phyloP scores from a whole-genome alignment of 345 rosid species.

The Cardamine resedifolia region DNA sequence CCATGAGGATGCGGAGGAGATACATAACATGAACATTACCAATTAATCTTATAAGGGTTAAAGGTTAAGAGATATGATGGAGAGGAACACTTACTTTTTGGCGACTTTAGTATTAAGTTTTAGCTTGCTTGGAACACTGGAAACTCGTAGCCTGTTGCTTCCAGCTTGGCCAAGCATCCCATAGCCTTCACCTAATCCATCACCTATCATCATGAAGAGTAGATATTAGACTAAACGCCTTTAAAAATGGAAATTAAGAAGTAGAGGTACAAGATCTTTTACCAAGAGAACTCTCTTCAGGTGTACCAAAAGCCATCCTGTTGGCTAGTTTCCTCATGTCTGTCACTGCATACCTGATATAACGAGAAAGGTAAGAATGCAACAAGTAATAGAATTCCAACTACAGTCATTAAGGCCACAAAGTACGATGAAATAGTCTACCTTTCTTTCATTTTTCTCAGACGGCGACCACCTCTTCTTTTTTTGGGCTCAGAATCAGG shows the following conservation, averaged over 20 bases:
- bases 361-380: constrained; percentile 2
- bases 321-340: constrained; percentile 97
- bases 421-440: constrained; percentile 15
- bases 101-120: constrained; percentile 91
- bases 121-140: constrained; percentile 86
- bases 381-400: neutral
- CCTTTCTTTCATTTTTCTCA: constrained; percentile 95
- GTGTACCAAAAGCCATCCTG: constrained; percentile 92
- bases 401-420: neutral
- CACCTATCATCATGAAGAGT: constrained; percentile 56
- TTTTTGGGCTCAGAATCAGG: constrained; percentile 99
- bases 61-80: neutral
- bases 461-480: constrained; percentile 93
- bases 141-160: constrained; percentile 88
- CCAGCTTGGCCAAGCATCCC: constrained; percentile 99
- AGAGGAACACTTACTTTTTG: constrained; percentile 55
- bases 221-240: constrained; percentile 3
- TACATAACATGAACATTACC: neutral
- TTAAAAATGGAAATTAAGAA: neutral
- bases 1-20: constrained; percentile 8
- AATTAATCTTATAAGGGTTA: neutral
- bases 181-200: constrained; percentile 95
- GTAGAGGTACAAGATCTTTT: constrained; percentile 1
- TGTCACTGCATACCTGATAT: constrained; percentile 78
- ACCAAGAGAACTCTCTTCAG: constrained; percentile 99